Evolutionary conservation across 768 basidiomycete genomes (phyloP).

Genomic region (Pleurotus tuber-regium): DNA sequence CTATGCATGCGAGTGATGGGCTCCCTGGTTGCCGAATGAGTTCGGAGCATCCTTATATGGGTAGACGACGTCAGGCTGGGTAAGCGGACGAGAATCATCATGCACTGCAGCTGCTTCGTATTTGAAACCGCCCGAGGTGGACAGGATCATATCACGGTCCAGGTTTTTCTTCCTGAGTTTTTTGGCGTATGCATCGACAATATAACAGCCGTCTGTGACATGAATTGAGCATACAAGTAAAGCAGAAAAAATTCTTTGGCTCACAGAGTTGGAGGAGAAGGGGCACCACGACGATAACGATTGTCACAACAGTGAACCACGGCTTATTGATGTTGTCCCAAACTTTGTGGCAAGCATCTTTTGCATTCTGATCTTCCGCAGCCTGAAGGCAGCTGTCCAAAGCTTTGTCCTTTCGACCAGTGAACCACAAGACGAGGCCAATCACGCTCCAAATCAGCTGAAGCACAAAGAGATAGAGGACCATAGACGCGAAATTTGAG

Average conservation of each 20-base stretch:
- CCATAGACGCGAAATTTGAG: slow-evolving; percentile 29
- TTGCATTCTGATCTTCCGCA: slow-evolving; percentile 21
- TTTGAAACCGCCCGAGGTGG: slow-evolving; percentile 8
- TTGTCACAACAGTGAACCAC: slow-evolving; percentile 22
- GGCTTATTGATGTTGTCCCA: slow-evolving; percentile 23
- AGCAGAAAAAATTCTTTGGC: slow-evolving; percentile 15
- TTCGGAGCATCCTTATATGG: slow-evolving; percentile 29
- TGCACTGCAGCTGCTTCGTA: slow-evolving; percentile 25
- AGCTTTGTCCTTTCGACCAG: slow-evolving; percentile 22
- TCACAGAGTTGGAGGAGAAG: slow-evolving; percentile 37
- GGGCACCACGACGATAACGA: slow-evolving; percentile 33
- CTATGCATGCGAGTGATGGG: slow-evolving; percentile 9
- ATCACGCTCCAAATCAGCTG: slow-evolving; percentile 27
- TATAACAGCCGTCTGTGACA: slow-evolving; percentile 34
- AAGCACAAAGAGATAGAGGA: slow-evolving; percentile 26
- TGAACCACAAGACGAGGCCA: slow-evolving; percentile 31
- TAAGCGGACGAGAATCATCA: slow-evolving; percentile 27
- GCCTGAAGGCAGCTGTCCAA: slow-evolving; percentile 28
- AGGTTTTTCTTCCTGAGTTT: slow-evolving; percentile 28
- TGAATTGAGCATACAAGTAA: slow-evolving; percentile 8
- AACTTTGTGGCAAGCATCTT: slow-evolving; percentile 28
- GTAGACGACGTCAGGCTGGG: slow-evolving; percentile 25
- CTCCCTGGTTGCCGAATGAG: slow-evolving; percentile 23
- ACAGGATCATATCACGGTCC: slow-evolving; percentile 18
- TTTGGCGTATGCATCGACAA: slow-evolving; percentile 33